Evolutionary conservation across 2,329 filamentous ascomycete genomes (phyloP).

Genomic region (Sordariomycetes sp.): DNA sequence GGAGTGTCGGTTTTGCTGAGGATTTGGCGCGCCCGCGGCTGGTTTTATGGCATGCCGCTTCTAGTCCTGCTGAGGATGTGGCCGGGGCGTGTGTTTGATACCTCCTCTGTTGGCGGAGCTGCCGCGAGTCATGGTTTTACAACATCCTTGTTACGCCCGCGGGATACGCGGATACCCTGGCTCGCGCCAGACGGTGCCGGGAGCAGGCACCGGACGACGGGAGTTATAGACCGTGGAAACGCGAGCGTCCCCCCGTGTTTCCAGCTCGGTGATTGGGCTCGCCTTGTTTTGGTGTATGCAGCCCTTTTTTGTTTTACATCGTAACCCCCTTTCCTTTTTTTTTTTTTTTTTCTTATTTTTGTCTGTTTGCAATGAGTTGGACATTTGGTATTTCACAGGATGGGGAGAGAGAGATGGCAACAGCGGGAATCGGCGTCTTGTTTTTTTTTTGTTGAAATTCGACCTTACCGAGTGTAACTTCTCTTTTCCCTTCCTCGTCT

Average conservation of each 20-base stretch:
- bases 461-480: background rate
- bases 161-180: background rate
- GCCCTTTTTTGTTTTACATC: background rate
- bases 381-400: background rate
- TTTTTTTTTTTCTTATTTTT: background rate
- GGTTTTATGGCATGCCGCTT: background rate
- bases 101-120: no score
- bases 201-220: background rate
- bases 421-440: conserved; percentile 4
- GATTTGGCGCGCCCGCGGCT: background rate
- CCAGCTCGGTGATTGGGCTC: background rate
- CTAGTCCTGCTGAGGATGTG: background rate
- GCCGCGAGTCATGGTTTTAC: background rate
- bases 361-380: background rate
- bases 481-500: background rate
- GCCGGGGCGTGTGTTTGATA: background rate
- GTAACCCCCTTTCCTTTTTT: background rate
- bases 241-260: background rate
- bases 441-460: background rate
- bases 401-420: background rate
- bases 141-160: background rate
- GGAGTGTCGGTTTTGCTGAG: background rate
- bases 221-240: background rate
- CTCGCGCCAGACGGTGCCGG: background rate
- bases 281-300: background rate